Evolutionary conservation across 192 early-diverging fungal genomes (phyloP).

Genomic region (Endogone sp.): DNA sequence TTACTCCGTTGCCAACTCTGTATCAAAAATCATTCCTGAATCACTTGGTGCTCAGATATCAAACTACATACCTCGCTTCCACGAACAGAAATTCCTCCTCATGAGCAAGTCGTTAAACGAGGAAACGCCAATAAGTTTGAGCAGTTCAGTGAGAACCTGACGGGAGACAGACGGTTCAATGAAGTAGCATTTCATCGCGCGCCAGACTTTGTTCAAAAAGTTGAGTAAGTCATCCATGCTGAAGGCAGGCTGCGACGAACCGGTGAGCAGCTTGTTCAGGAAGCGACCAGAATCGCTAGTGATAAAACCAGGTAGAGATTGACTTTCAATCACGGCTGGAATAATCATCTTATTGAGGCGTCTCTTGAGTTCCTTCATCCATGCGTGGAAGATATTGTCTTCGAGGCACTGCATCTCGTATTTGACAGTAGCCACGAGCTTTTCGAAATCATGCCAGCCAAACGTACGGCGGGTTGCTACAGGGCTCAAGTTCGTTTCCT

Average conservation of each 20-base stretch:
- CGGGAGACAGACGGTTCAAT: constrained; percentile 88
- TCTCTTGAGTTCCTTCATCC: constrained; percentile 98
- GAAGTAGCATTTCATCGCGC: constrained; percentile 97
- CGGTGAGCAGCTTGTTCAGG: constrained; percentile 84
- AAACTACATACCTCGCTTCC: constrained; percentile 78
- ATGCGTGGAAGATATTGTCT: constrained; percentile 94
- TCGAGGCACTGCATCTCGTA: constrained; percentile 88
- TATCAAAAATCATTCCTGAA: too few relatives aligned
- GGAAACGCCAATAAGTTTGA: constrained; percentile 92
- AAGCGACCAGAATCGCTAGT: constrained; percentile 88
- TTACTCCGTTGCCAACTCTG: too few relatives aligned
- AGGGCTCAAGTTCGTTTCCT: constrained; percentile 38
- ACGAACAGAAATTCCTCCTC: constrained; percentile 98
- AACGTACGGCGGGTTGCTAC: constrained; percentile 39
- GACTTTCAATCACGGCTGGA: constrained; percentile 94
- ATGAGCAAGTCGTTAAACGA: constrained; percentile 98
- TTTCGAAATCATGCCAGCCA: constrained; percentile 69
- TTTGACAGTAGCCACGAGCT: constrained; percentile 80
- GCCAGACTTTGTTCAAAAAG: constrained; percentile 91
- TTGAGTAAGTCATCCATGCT: constrained; percentile 95
- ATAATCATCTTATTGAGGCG: constrained; percentile 91
- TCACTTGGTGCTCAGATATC: constrained; percentile 2
- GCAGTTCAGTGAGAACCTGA: constrained; percentile 92
- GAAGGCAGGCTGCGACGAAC: constrained; percentile 68
- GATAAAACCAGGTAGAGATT: constrained; percentile 91